Base-by-base conservation (phyloP, 2,329 filamentous ascomycete genomes). In the Pyrenophora seminiperda region DNA sequence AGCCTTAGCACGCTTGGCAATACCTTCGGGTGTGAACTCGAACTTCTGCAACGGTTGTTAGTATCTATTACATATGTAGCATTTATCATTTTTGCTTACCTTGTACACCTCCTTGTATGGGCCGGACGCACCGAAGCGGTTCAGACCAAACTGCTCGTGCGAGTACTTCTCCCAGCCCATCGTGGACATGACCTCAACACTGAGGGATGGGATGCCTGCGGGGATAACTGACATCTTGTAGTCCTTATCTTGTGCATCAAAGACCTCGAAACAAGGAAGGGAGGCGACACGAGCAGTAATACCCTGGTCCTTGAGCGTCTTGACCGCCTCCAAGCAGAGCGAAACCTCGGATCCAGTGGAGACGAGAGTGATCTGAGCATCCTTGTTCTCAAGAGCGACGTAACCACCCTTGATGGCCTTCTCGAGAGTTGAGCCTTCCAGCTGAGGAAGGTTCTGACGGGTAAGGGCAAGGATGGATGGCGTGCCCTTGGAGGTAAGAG, bases 111-210 rank as follows among this genome's bases (percentile, higher is more conserved):
- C 88, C 87, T 93, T 93, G 83, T 97, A 97, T 63, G 93, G 88
- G 70, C 93, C 94, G 48, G 90, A 96, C 64, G 93, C 93, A 86
- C 94, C 94, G 78, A 99, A 99, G 75, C 94, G 86, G 88, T 99
- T 99, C 64, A 99, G 86, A 75, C 94, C 94, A 72, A 99, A 99
- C 82, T 99, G 94, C 86, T 99, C 94, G 80, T 99, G 93, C 53
- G 91, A 90, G 81, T 97, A 99, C 77, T 93, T 89, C 85, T 97
- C 92, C 94, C 94, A 99, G 66, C 94, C 94, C 79, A 97, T 87
- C 65, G 94, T 99, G 77, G 84, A 89, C 90, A 96, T 95, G 75
- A 91, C 92, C 83, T 99, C 94, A 65, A 99, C 89, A 48, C 90
- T 95, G 77, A 99, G 77, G 56, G 91, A 85, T 63, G 94, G 93